Evolutionary conservation across 176 grass and related monocot genomes (phyloP).

Genomic region (Zoysia japonica): DNA sequence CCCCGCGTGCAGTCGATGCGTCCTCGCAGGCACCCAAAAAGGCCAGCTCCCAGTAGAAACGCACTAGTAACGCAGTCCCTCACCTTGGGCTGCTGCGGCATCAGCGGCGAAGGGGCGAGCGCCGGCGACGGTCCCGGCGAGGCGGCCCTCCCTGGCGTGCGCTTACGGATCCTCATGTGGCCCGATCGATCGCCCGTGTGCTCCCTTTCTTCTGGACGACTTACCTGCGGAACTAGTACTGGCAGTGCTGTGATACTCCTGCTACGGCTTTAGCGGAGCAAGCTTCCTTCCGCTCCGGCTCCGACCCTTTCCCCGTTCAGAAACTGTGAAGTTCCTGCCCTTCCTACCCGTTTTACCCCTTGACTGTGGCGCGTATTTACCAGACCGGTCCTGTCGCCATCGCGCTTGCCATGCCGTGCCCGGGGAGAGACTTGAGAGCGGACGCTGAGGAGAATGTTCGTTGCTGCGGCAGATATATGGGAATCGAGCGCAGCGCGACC

Average conservation of each 20-base stretch:
- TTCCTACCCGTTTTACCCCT: background rate
- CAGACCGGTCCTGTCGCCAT: background rate
- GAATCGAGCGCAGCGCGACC: no score
- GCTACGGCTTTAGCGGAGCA: no score
- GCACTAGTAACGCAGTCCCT: background rate
- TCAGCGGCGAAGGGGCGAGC: background rate
- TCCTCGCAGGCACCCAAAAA: background rate
- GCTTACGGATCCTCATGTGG: slow-evolving; percentile 53
- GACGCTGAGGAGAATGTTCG: no score
- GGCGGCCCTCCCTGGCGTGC: slow-evolving; percentile 24
- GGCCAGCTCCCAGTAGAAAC: background rate
- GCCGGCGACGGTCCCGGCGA: background rate
- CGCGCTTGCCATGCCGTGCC: slow-evolving; percentile 2
- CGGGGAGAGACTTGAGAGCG: background rate
- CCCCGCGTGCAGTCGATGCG: background rate
- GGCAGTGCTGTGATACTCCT: background rate
- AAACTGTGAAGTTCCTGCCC: background rate
- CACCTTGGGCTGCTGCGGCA: slow-evolving; percentile 20
- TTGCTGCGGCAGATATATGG: no score
- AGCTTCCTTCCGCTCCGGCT: no score
- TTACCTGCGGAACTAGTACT: background rate
- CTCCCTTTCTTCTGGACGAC: background rate
- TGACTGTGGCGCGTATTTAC: background rate
- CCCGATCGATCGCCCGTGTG: background rate
- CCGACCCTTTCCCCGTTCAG: background rate